Evolutionary conservation across 2,329 filamentous ascomycete species (phyloP), one percentile per base, ranked within the genome.

Genomic region (Colletotrichum truncatum): DNA sequence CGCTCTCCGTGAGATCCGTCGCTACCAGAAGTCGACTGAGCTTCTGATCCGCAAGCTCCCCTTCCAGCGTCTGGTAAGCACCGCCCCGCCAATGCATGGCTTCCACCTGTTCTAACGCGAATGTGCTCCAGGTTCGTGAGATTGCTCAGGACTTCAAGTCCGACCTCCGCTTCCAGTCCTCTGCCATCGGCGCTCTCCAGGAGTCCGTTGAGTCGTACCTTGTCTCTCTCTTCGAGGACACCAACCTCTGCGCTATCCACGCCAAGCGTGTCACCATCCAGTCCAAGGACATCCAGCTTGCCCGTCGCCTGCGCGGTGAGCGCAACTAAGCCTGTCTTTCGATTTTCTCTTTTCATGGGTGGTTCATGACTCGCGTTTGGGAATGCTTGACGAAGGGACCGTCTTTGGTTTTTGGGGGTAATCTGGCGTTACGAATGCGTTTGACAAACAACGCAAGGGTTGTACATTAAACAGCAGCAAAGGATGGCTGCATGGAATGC

Each of bases 191-290:
- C 77, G 96, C 96, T 71, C 91, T 99, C 39, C 95, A 99, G 85
- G 96, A 99, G 87, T 97, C 96, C 59, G 94, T 97, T 71, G 96
- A 99, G 87, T 97, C 96, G 3, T 98, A 98, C 85, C 92, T 99
- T 76, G 94, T 98, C 82, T 97, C 94, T 45, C 91, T 98, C 71
- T 98, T 98, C 75, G 94, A 98, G 84, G 95, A 98, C 80, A 98
- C 95, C 84, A 98, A 98, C 87, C 85, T 97, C 56, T 98, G 95
- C 85, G 95, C 96, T 77, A 97, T 98, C 82, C 96, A 98, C 85
- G 95, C 96, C 84, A 98, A 98, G 90, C 94, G 96, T 85, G 96
- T 98, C 78, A 98, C 95, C 77, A 98, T 98, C 83, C 95, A 95
- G 83, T 91, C 90, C 72, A 98, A 98, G 88, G 95, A 98, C 76